Evolutionary conservation across 495 filamentous ascomycete genomes (phyloP), one percentile per base, ranked within the genome.

Genomic region (Filosporella fistucella): DNA sequence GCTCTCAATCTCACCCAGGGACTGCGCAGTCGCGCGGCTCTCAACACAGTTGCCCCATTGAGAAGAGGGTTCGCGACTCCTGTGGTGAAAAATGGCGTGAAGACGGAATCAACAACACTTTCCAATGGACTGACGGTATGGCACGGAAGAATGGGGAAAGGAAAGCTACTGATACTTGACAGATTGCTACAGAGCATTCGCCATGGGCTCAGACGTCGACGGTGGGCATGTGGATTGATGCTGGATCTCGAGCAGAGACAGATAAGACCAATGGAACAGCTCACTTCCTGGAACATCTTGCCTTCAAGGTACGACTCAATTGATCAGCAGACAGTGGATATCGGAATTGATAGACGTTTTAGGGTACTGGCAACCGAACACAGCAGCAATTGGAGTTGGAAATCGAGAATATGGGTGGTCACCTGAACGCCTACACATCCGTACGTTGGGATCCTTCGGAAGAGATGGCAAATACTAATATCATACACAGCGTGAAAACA

Each of bases 361-460:
- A 74, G 91, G 93, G 93, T 55, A 98, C 93, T 52, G 78, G 82
- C 70, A 95, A 85, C 69, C 81, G 93, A 61, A 88, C 84, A 33
- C 94, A 97, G 69, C 84, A 91, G 62, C 93, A 97, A 70, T 73
- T 99, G 67, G 93, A 99, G 76, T 83, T 99, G 39, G 94, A 99
- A 75, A 96, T 99, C 59, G 93, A 99, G 77, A 97, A 99, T 74
- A 95, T 97, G 90, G 93, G 93, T 64, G 93, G 88, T 53, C 93
- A 99, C 74, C 82, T 99, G 52, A 99, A 99, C 69, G 93, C 93
- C 59, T 99, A 99, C 77, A 99, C 93, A 61, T 96, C 91, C 75
- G 91, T 96, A 86, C 55, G 86, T 73, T 58, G 53, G 55, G 25
- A 45, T 21, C 2, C 14, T 16, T 23, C 49, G 41, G 46, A 38